Evolutionary conservation across 208 protist species (phyloP).

Genomic region (Naegleria lovaniensis): DNA sequence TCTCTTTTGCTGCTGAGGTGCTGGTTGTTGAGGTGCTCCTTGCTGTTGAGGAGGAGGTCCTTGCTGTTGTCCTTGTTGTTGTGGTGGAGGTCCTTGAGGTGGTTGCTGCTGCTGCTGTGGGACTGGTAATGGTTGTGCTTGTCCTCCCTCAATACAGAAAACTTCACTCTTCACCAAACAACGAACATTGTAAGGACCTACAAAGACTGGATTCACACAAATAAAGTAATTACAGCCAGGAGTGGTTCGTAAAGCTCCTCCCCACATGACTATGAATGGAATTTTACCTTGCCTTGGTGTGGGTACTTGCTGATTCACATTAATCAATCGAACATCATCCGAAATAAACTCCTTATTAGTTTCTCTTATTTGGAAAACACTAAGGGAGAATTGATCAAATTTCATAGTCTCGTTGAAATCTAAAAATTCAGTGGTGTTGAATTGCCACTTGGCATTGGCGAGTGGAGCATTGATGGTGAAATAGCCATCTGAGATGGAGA

Average conservation of each 20-base stretch:
- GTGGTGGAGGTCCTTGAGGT: neutral
- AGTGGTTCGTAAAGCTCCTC: neutral
- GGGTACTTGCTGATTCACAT: neutral
- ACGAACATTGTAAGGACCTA: neutral
- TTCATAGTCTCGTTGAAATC: neutral
- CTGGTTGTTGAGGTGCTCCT: neutral
- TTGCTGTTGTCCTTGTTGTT: constrained; percentile 7
- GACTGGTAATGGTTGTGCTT: neutral
- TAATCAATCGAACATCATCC: neutral
- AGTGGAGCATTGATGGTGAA: neutral
- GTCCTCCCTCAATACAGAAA: neutral
- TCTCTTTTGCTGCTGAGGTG: neutral
- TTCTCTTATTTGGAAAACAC: neutral
- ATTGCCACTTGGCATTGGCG: constrained; percentile 6
- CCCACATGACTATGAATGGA: neutral
- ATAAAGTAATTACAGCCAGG: neutral
- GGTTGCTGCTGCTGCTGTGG: neutral
- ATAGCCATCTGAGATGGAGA: neutral
- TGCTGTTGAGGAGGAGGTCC: neutral
- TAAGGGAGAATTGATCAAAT: neutral
- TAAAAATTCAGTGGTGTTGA: neutral
- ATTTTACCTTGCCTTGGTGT: neutral
- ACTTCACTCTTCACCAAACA: neutral
- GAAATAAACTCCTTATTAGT: neutral
- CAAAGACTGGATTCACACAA: constrained; percentile 4